Conservation (phyloP, 768 basidiomycete genomes). For the Coprinopsis sp. region DNA sequence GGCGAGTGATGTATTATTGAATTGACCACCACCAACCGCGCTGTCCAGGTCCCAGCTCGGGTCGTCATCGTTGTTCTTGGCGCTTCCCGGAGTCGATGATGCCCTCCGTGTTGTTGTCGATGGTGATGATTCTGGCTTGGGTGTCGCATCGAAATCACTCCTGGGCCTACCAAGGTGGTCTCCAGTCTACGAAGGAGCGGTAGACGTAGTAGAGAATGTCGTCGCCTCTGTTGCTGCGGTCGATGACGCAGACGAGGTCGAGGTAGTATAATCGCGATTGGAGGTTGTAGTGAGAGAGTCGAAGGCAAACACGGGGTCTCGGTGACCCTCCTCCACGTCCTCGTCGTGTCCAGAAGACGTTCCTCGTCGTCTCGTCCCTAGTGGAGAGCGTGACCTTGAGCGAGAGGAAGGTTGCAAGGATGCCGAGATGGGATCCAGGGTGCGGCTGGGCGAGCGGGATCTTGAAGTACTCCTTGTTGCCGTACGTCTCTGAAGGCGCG, state of each 20-base stretch:
- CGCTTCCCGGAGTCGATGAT: neutral
- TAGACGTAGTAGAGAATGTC: constrained; percentile 9
- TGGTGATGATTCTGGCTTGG: neutral
- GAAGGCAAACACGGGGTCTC: neutral
- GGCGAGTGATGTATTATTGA: neutral
- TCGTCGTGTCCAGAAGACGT: neutral
- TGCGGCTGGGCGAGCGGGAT: neutral
- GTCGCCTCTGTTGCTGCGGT: constrained; percentile 5
- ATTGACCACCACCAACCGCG: too few relatives aligned
- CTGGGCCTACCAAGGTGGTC: neutral
- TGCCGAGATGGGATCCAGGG: neutral
- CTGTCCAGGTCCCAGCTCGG: constrained; percentile 4
- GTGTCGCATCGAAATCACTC: constrained; percentile 2
- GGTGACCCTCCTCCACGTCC: too few relatives aligned
- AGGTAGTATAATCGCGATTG: constrained; percentile 4
- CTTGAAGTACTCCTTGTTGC: too few relatives aligned
- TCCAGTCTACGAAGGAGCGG: constrained; percentile 6
- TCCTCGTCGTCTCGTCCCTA: too few relatives aligned
- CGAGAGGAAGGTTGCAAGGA: neutral
- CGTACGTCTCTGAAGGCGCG: constrained; percentile 6
- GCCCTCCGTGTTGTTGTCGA: neutral
- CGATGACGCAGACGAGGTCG: constrained; percentile 8
- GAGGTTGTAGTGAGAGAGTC: neutral
- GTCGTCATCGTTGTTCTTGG: too few relatives aligned
- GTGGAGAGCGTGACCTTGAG: constrained; percentile 8